A percentile compares a stretch with the other conserved stretches of the same genome.
Evolutionary conservation across 805 yeast species (phyloP).

Genomic region (Hermanozyma aechmeae): DNA sequence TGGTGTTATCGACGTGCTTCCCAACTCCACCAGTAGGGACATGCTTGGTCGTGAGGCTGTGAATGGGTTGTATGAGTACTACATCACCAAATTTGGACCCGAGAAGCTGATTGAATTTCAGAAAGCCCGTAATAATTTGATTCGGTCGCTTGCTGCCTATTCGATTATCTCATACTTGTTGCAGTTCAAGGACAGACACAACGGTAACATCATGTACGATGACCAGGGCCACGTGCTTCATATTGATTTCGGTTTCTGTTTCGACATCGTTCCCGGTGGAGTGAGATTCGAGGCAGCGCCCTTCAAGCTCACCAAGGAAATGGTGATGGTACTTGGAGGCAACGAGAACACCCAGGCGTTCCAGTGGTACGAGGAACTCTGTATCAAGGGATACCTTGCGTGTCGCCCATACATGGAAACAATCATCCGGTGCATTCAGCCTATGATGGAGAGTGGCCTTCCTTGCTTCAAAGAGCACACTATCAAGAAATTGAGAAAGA

Average conservation of each 20-base stretch:
- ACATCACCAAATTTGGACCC: conserved; percentile 88
- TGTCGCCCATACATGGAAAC: conserved; percentile 82
- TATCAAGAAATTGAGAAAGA: conserved; percentile 59
- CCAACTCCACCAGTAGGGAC: conserved; percentile 91
- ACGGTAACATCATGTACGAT: conserved; percentile 96
- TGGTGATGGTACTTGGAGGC: conserved; percentile 97
- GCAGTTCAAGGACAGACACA: conserved; percentile 95
- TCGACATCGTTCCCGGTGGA: conserved; percentile 98
- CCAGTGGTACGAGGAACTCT: conserved; percentile 88
- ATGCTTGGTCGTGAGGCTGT: conserved; percentile 99
- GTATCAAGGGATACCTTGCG: conserved; percentile 85
- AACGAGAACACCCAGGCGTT: conserved; percentile 74
- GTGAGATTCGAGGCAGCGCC: conserved; percentile 98
- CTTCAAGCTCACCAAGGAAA: conserved; percentile 90
- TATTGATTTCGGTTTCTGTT: conserved; percentile 97
- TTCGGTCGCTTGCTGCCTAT: conserved; percentile 90
- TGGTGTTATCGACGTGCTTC: conserved; percentile 96
- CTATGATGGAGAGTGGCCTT: conserved; percentile 91
- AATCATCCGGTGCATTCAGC: conserved; percentile 74
- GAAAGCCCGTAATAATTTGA: conserved; percentile 83
- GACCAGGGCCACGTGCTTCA: conserved; percentile 91
- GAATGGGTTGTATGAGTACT: conserved; percentile 90
- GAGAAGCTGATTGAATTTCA: conserved; percentile 86
- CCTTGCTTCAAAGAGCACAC: conserved; percentile 93
- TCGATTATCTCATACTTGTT: conserved; percentile 83